Evolutionary conservation across 163 green algal genomes (phyloP), one percentile per base, ranked within the genome.

Genomic region (Volvox carteri): DNA sequence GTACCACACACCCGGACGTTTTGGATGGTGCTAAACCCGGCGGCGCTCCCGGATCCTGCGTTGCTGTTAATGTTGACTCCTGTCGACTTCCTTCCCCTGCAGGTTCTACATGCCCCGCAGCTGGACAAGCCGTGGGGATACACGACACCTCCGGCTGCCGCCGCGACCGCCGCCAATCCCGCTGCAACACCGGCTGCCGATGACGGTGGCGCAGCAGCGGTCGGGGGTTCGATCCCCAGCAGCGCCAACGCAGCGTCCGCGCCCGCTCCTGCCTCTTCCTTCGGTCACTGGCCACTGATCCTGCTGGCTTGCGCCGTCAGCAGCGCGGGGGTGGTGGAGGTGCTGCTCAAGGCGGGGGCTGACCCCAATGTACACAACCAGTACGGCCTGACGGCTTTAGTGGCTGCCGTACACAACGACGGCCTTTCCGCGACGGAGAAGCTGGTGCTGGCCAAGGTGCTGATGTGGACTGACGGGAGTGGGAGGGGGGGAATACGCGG

Each of bases 381-480:
- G 56, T 75, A 86, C 37, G 78, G 78, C 78, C 78, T 86, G 39
- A 86, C 78, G 25, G 56, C 78, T 37, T 56, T 86, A 42, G 25
- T 75, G 78, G 78, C 78, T 60, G 78, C 78, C 37, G 54, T 86
- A 44, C 58, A 86, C 58, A 86, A 86, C 23, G 78, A 86, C 33
- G 78, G 78, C 1, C 23, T 86, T 4, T 21, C 52, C n/a, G 56
- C 37, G 2, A 75, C 52, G 21, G 78, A 86, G 54, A 86, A 86
- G 56, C 39, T 86, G 37, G 37, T 41, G 56, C 56, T 86, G 39
- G 56, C 39, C 37, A 86, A 86, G 78, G 78, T 86, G 9, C 35
- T 54, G 50, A 30, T 2, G 35, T 50, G 68, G 33, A 35, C 21
- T 48, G 21, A n/a, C n/a, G n/a, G n/a, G n/a, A n/a, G n/a, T n/a